Base-by-base conservation (phyloP, 106 monocot genomes). In the Phalaenopsis aphrodite region DNA sequence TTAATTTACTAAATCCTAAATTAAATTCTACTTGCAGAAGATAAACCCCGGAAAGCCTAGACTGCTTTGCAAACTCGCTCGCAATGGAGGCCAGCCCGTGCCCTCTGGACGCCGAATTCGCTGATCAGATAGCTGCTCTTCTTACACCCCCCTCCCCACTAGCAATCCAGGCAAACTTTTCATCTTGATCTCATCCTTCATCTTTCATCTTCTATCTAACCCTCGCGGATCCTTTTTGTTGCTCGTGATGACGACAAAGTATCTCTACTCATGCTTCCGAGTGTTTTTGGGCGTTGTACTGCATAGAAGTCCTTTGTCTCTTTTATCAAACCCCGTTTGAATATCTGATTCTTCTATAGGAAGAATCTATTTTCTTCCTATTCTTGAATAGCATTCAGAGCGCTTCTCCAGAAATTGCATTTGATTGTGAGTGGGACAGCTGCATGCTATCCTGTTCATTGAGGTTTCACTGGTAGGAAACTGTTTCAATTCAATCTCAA, bases 41-140 rank as follows among this genome's bases (percentile, higher is more conserved):
- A 30, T 30, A 30, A 30, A 30, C 30, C 30, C 30, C 30, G 30
- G 11, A 61, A 61, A 61, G 4, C 18, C 4, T 19, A 2, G 1
- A 61, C 61, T 6, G 61, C 16, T 17, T 61, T 4, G n/a, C 61
- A 30, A 61, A 61, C 61, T 61, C 16, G 61, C 1, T 48, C 48
- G 48, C 11, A 52, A 76, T 76, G 76, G 76, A 49, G 10, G 49
- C 76, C 23, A 81, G 78, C 58, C 72, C 79, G 64, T 90, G 89
- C 77, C 58, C 80, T 23, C 65, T 94, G 73, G 94, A 91, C 55
- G 43, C 48, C 71, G 86, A 90, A 64, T 91, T 81, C 64, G 41
- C 89, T 0, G 80, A 83, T 55, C 94, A 90, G 76, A 94, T 94
- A 72, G 75, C 88, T 48, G 80, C 86, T 72, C 90, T 94, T 78